phyloP scores from a whole-genome alignment of 768 basidiomycete genomes.

The Suillus decipiens region DNA sequence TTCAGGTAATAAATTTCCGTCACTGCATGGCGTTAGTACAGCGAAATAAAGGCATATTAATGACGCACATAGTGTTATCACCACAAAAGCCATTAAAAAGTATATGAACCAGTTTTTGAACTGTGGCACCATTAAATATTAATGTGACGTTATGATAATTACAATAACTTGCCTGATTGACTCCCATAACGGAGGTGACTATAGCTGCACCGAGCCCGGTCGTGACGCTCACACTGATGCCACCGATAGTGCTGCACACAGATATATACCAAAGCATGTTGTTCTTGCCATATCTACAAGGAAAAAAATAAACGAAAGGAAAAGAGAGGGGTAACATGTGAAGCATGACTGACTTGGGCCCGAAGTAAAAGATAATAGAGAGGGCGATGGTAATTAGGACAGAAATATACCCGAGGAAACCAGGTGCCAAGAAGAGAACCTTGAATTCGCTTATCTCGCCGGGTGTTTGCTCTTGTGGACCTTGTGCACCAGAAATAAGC shows the following conservation, averaged over 20 bases:
- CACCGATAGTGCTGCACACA: conserved; percentile 96
- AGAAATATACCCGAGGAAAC: conserved; percentile 75
- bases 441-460: conserved; percentile 74
- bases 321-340: conserved; percentile 4
- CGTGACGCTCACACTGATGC: conserved; percentile 91
- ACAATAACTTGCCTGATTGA: conserved; percentile 64
- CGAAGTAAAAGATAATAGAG: conserved; percentile 80
- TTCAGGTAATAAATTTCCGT: conserved; percentile 96
- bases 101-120: conserved; percentile 94
- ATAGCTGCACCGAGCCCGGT: conserved; percentile 93
- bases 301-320: conserved; percentile 10
- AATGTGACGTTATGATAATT: background rate
- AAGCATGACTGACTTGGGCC: conserved; percentile 57
- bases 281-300: conserved; percentile 74
- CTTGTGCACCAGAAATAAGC: conserved; percentile 31
- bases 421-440: conserved; percentile 76
- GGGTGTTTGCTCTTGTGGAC: conserved; percentile 69
- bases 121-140: conserved; percentile 36
- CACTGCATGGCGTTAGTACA: conserved; percentile 43
- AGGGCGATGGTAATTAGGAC: conserved; percentile 65
- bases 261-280: conserved; percentile 95
- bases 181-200: conserved; percentile 71
- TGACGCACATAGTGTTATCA: conserved; percentile 65
- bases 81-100: conserved; percentile 82
- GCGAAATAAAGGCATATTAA: background rate